A percentile compares a stretch with the other conserved stretches of the same genome.
These are phyloP conservation scores for Rhodotorula babjevae DNA, from an alignment of 768 basidiomycete genomes.

Conservation along the genomic window DNA sequence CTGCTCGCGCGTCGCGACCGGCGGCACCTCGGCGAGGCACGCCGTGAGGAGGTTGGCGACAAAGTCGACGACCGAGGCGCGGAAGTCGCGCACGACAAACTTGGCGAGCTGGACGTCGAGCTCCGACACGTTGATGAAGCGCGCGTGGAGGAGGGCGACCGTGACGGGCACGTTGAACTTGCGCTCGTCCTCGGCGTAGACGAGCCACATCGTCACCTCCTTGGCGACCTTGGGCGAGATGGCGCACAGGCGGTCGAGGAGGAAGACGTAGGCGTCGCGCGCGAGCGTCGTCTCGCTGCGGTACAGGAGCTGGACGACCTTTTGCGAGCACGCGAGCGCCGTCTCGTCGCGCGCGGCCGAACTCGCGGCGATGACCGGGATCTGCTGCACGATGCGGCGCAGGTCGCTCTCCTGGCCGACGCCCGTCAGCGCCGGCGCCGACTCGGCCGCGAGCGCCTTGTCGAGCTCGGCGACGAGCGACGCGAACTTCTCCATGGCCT, in stretches of 20 bases:
- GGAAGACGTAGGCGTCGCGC: slow-evolving; percentile 75
- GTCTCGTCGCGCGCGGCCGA: slow-evolving; percentile 76
- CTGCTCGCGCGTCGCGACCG: slow-evolving; percentile 67
- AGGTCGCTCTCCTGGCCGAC: slow-evolving; percentile 81
- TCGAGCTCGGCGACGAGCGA: slow-evolving; percentile 65
- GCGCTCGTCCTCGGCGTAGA: slow-evolving; percentile 97
- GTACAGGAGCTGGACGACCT: slow-evolving; percentile 90
- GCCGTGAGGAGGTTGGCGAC: slow-evolving; percentile 78
- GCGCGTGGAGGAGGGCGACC: slow-evolving; percentile 75
- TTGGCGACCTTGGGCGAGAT: slow-evolving; percentile 87
- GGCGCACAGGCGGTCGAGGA: slow-evolving; percentile 83
- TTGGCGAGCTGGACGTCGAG: slow-evolving; percentile 90
- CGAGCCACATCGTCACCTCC: slow-evolving; percentile 92
- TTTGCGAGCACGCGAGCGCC: slow-evolving; percentile 87
- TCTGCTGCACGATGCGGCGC: slow-evolving; percentile 74
- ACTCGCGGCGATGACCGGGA: slow-evolving; percentile 73
- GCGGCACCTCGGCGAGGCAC: slow-evolving; percentile 73
- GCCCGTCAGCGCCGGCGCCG: slow-evolving; percentile 62
- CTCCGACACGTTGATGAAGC: slow-evolving; percentile 67
- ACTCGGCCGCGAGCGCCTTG: slow-evolving; percentile 69
- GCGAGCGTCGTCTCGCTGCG: slow-evolving; percentile 79
- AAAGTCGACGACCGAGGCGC: slow-evolving; percentile 71
- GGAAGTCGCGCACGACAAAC: slow-evolving; percentile 69
- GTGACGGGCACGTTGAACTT: slow-evolving; percentile 96
- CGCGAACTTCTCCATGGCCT: slow-evolving; percentile 82